Evolutionary conservation across 2,329 filamentous ascomycete species (phyloP).

Genomic region (Diplodia mutila): DNA sequence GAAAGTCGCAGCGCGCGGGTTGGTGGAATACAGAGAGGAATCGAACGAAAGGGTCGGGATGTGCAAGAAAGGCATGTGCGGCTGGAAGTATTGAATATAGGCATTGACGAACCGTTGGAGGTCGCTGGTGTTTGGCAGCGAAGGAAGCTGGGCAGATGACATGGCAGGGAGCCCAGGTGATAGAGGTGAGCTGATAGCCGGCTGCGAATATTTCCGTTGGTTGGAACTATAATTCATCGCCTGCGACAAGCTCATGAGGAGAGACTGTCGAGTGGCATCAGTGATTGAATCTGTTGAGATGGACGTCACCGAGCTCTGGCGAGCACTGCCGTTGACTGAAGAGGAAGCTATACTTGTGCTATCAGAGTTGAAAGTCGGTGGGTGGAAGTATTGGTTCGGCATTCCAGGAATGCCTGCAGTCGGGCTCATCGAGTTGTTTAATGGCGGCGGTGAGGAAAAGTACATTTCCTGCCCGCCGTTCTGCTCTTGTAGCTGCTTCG

Average conservation of each 20-base stretch:
- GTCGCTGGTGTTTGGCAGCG: conserved; percentile 78
- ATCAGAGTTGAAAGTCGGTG: conserved; percentile 71
- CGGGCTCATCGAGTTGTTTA: conserved; percentile 74
- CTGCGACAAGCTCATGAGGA: conserved; percentile 65
- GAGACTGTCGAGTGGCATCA: conserved; percentile 66
- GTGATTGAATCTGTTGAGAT: conserved; percentile 68
- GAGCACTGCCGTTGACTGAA: conserved; percentile 69
- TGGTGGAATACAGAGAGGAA: conserved; percentile 66
- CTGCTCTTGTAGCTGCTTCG: conserved; percentile 73
- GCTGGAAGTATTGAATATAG: conserved; percentile 91
- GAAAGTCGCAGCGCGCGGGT: conserved; percentile 62
- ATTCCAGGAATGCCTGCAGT: conserved; percentile 67
- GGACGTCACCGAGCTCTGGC: conserved; percentile 63
- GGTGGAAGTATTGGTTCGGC: conserved; percentile 64
- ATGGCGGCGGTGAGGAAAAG: conserved; percentile 77
- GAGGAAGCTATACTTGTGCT: conserved; percentile 64
- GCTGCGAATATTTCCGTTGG: conserved; percentile 63
- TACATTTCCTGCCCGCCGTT: conserved; percentile 70
- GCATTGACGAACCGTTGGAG: conserved; percentile 88
- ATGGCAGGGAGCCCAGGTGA: conserved; percentile 38
- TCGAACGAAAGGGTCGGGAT: conserved; percentile 91
- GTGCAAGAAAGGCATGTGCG: conserved; percentile 92
- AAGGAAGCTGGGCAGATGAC: conserved; percentile 53
- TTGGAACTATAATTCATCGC: conserved; percentile 57
- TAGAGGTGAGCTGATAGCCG: conserved; percentile 58